phyloP scores from a whole-genome alignment of 2,329 filamentous ascomycete genomes.

The Hymenoscyphus fraxineus region DNA sequence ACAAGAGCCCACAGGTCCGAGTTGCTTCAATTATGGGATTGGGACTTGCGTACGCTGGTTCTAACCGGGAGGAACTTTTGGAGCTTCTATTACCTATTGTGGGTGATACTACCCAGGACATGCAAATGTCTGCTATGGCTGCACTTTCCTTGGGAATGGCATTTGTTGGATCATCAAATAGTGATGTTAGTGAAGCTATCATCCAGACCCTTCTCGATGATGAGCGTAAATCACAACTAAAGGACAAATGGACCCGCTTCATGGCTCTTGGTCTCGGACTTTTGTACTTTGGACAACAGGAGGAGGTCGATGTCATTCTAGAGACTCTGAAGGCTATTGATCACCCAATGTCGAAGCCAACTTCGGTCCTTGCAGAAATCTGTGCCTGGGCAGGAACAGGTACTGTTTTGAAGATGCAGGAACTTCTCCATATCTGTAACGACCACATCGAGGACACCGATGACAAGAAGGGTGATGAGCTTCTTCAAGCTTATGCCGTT shows the following conservation, averaged over 20 bases:
- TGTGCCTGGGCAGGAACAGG: slow-evolving; percentile 98
- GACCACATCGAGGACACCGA: slow-evolving; percentile 94
- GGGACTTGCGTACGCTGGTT: slow-evolving; percentile 89
- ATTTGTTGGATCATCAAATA: slow-evolving; percentile 87
- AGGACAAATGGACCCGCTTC: slow-evolving; percentile 98
- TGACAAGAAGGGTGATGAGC: slow-evolving; percentile 91
- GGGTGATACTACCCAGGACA: slow-evolving; percentile 75
- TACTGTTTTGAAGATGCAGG: slow-evolving; percentile 93
- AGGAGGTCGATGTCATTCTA: slow-evolving; percentile 96
- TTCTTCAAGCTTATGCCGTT: slow-evolving; percentile 94
- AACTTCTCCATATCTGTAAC: slow-evolving; percentile 95
- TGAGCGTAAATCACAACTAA: slow-evolving; percentile 82
- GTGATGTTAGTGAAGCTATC: slow-evolving; percentile 87
- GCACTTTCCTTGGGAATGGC: slow-evolving; percentile 85
- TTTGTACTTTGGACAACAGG: slow-evolving; percentile 92
- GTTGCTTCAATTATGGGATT: slow-evolving; percentile 93
- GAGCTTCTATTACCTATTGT: slow-evolving; percentile 85
- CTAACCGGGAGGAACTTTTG: slow-evolving; percentile 84
- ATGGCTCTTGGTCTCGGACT: slow-evolving; percentile 90
- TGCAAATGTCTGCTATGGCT: slow-evolving; percentile 96
- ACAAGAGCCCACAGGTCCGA: slow-evolving; percentile 72
- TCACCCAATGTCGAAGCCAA: slow-evolving; percentile 95
- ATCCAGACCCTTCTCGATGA: slow-evolving; percentile 92
- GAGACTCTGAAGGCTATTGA: slow-evolving; percentile 97
- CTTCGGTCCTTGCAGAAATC: slow-evolving; percentile 87